phyloP scores from a whole-genome alignment of 768 basidiomycete species.

The Suillus subluteus region DNA sequence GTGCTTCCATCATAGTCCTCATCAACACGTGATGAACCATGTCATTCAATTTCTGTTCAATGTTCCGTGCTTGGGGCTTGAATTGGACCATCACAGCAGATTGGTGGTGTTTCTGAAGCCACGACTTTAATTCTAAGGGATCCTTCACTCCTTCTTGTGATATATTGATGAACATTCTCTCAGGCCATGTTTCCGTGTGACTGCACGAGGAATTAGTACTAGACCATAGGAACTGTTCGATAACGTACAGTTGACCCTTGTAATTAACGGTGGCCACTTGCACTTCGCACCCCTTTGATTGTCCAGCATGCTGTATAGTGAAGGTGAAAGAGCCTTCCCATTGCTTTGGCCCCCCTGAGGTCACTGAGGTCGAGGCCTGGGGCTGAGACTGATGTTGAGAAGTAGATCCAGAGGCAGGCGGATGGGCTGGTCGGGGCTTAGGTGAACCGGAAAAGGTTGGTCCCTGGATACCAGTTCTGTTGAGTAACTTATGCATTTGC shows the following conservation, averaged over 20 bases:
- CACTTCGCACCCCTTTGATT: constrained; percentile 36
- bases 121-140: constrained; percentile 42
- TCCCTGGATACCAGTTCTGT: constrained; percentile 43
- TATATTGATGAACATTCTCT: constrained; percentile 42
- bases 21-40: constrained; percentile 45
- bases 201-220: constrained; percentile 35
- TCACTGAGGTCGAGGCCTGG: constrained; percentile 8
- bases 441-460: constrained; percentile 21
- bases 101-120: constrained; percentile 47
- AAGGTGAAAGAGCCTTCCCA: constrained; percentile 58
- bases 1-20: constrained; percentile 44
- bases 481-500: constrained; percentile 54
- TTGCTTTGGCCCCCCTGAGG: constrained; percentile 8
- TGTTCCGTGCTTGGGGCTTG: constrained; percentile 30
- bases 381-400: constrained; percentile 2
- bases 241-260: constrained; percentile 39
- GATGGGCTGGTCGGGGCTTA: constrained; percentile 15
- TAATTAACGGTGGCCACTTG: constrained; percentile 35
- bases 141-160: constrained; percentile 47
- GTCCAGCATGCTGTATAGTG: constrained; percentile 35
- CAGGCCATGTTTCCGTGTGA: constrained; percentile 57
- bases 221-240: constrained; percentile 5
- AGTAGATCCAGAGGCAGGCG: neutral
- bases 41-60: constrained; percentile 46
- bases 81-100: constrained; percentile 46